Base-by-base conservation (phyloP, 2,329 filamentous ascomycete genomes). In the Trichothecium sympodiale region DNA sequence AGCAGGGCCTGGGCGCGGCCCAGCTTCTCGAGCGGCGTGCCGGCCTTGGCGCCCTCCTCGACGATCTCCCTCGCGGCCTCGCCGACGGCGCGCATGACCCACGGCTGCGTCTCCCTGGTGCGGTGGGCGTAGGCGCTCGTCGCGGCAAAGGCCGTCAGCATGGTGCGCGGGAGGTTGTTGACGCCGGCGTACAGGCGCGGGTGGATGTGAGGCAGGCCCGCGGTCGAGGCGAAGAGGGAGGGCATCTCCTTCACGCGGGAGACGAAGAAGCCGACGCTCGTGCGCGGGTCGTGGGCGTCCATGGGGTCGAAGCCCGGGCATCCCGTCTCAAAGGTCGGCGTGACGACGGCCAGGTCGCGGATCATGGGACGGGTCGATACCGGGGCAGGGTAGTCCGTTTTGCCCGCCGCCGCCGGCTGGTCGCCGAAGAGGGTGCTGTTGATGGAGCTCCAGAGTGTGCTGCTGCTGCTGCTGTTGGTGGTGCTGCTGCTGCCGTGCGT, bases 1-100 rank as follows among this genome's bases (percentile, higher is more conserved):
- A 62, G 39, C 14, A 66, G 49, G 1, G 62, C 64, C 43, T 67
- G 64, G 4, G 62, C 52, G 10, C 62, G 53, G 4, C 61, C 61
- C 18, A 67, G 49, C 48, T 60, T 64, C 29, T 65, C 60, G 1
- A 46, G 40, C 1, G 51, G 50, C 3, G 54, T 56, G 5, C 38
- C 40, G 6, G 50, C 51, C 12, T 39, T 41, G 41, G 57, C 52
- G 8, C 54, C 56, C 29, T 58, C 54, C 28, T 50, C 46, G 39
- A 56, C 54, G 13, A 66, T 50, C 28, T 60, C 55, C 16, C 45
- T 48, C 6, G 54, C 54, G 14, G 54, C 55, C 28, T 65, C 57
- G 31, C 56, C 41, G 17, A 67, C 43, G 17, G 60, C 48, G 42
- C 55, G 57, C 29, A 62, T 50, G 29, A 62, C 49, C 53, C 62